Evolutionary conservation across 2,329 filamentous ascomycete species (phyloP), one percentile per base, ranked within the genome.

Genomic region (Hymenoscyphus occultus): DNA sequence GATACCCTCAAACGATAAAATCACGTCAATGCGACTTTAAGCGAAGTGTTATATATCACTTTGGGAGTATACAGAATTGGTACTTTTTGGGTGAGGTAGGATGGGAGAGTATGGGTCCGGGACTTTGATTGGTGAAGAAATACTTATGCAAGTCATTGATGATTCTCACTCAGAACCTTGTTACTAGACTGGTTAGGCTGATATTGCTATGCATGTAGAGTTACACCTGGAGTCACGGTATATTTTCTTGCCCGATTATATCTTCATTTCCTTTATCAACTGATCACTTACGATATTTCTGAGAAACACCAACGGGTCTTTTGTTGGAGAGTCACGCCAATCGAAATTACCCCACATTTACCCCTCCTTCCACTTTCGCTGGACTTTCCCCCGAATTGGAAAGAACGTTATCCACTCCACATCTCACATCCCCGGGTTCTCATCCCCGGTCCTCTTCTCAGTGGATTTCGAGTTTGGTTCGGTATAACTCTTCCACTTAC

Each of bases 121-220:
- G 48, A 28, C 22, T 54, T 54, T 54, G 48, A 54, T 54, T 54
- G 48, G 48, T 22, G 48, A 54, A 28, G 19, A 28, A 22, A 54
- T 54, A 54, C n/a, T 54, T 54, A 54, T 54, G 19, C 48, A 54
- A 54, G 48, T 54, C 48, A 54, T 54, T 28, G 48, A 28, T 54
- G 48, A 54, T 54, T 54, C 48, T 54, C n/a, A 54, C 19, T 54
- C 48, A 54, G 48, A 54, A 54, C 48, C 48, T 54, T 54, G 48
- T 54, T 54, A 54, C 19, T 54, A 9, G 19, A 54, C 10, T 54
- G 48, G 48, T 51, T 51, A 28, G 12, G n/a, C 19, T 54, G 12
- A 54, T 54, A 13, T 54, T 54, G 48, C 19, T 12, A 28, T 54
- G 19, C 48, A 54, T 54, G 19, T 28, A 54, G 19, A 54, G 48